phyloP scores from a whole-genome alignment of 768 basidiomycete genomes.

The Russula virescens region DNA sequence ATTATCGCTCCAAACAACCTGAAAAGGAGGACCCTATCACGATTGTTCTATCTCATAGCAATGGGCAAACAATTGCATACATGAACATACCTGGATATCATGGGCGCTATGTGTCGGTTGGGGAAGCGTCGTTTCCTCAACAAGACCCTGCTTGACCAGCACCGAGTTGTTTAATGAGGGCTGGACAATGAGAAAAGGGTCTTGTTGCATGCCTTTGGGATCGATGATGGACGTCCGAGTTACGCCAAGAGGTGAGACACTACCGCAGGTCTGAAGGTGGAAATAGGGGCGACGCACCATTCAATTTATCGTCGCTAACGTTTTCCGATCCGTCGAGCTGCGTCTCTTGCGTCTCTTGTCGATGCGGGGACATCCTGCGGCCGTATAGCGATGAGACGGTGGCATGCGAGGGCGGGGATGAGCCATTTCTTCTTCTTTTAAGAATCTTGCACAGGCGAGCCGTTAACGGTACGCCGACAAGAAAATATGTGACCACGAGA shows the following conservation, averaged over 20 bases:
- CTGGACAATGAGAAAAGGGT: conserved; percentile 23
- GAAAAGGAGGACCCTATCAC: background rate
- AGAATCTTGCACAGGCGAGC: conserved; percentile 18
- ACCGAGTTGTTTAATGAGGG: conserved; percentile 22
- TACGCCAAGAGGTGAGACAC: background rate
- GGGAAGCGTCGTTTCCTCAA: conserved; percentile 14
- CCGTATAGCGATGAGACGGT: background rate
- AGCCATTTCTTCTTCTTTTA: background rate
- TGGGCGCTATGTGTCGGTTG: conserved; percentile 16
- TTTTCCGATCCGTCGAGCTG: background rate
- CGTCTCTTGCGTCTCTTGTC: conserved; percentile 12
- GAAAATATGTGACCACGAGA: conserved; percentile 22
- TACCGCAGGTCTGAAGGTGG: background rate
- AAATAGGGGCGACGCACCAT: conserved; percentile 5
- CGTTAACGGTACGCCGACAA: conserved; percentile 27
- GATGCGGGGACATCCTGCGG: background rate
- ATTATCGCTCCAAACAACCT: background rate
- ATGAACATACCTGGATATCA: conserved; percentile 13
- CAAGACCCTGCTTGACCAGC: conserved; percentile 19
- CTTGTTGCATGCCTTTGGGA: background rate
- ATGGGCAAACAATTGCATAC: background rate
- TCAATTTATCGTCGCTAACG: background rate
- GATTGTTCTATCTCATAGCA: background rate
- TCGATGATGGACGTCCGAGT: background rate
- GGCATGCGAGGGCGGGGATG: background rate